Evolutionary conservation across 768 basidiomycete genomes (phyloP).

Genomic region (Astraeus odoratus): DNA sequence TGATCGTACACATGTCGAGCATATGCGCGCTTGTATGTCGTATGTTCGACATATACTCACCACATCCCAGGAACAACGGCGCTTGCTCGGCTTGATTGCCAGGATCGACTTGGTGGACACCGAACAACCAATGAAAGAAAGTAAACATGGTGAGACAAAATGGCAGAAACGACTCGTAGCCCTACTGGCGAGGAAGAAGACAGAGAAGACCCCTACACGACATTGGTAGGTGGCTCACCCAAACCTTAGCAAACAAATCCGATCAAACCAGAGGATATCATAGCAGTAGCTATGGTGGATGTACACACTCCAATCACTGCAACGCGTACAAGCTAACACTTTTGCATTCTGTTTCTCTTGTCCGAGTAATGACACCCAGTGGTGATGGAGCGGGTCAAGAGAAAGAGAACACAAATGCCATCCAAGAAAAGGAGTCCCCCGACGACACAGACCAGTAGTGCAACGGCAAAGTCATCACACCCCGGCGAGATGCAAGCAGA

Average conservation of each 20-base stretch:
- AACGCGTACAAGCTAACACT: background rate
- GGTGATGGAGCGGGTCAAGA: slow-evolving; percentile 1
- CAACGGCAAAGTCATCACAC: slow-evolving; percentile 28
- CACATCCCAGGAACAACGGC: slow-evolving; percentile 18
- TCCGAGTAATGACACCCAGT: background rate
- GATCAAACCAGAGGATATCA: no score
- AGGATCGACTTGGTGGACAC: background rate
- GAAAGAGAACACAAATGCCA: slow-evolving; percentile 17
- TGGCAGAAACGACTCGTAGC: background rate
- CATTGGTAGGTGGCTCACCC: no score
- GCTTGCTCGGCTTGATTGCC: background rate
- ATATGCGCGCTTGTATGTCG: background rate
- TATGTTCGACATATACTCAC: slow-evolving; percentile 6
- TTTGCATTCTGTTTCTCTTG: background rate
- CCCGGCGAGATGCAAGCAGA: slow-evolving; percentile 29
- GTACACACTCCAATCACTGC: no score
- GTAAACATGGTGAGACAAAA: background rate
- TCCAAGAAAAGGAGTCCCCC: slow-evolving; percentile 5
- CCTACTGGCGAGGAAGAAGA: no score
- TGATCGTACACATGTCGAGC: background rate
- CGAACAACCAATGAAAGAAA: background rate
- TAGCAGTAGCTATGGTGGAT: no score
- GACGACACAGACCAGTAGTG: slow-evolving; percentile 15
- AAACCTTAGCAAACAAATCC: no score
- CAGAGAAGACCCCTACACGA: no score